phyloP scores from a whole-genome alignment of 78 protist genomes.

The Guillardia theta region DNA sequence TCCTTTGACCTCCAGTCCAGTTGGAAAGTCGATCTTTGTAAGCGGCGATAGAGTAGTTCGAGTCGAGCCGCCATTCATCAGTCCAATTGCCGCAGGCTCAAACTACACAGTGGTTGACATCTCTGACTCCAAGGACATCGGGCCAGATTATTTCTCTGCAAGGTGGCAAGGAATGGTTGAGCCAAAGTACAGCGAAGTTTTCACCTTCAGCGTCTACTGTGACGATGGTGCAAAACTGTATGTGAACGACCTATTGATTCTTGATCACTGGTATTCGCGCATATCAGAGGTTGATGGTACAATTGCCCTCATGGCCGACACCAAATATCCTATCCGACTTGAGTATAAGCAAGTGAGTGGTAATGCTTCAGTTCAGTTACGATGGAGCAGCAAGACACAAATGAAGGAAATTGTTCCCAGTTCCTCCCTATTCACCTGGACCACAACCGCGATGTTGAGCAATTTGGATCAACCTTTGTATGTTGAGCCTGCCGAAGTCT shows the following conservation, averaged over 20 bases:
- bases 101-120: neutral
- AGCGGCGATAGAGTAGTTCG: neutral
- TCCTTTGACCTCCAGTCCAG: no score
- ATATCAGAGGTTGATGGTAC: conserved; percentile 26
- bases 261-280: conserved; percentile 24
- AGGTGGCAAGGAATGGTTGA: neutral
- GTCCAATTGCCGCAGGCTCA: neutral
- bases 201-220: neutral
- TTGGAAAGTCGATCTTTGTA: neutral
- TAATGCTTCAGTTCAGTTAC: neutral
- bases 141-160: conserved; percentile 17
- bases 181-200: neutral
- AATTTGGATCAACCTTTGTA: neutral
- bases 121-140: conserved; percentile 9
- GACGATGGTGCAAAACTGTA: neutral
- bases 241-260: neutral
- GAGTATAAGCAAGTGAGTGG: conserved; percentile 8
- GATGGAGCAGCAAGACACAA: neutral
- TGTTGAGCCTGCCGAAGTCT: neutral
- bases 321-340: neutral
- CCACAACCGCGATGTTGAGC: neutral
- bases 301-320: neutral
- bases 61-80: neutral
- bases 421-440: neutral
- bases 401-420: neutral